These are phyloP conservation scores for Beverwykella pulmonaria DNA, from an alignment of 495 filamentous ascomycete species.

Conservation along the genomic window DNA sequence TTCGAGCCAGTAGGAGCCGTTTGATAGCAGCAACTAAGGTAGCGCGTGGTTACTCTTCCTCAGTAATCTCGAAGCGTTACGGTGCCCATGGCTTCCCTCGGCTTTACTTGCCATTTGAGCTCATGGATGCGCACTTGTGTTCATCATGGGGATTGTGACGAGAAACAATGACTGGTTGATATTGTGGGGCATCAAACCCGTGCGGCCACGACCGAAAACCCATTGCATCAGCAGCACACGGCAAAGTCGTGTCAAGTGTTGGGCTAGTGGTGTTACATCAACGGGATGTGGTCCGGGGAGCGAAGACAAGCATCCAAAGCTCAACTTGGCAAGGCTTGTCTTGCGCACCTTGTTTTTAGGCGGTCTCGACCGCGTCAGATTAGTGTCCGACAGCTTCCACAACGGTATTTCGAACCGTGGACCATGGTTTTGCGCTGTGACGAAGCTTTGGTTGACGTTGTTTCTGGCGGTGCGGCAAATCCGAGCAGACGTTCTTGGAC, in stretches of 20 bases:
- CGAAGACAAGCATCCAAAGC: constrained; percentile 8
- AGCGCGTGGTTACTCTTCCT: not conserved
- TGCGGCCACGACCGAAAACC: not conserved
- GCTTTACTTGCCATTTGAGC: too few relatives aligned
- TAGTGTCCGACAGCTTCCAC: not conserved
- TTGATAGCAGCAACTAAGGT: not conserved
- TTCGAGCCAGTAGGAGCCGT: not conserved
- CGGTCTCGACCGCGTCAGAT: not conserved
- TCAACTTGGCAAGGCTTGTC: not conserved
- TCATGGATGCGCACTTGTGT: too few relatives aligned
- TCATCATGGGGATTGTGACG: too few relatives aligned
- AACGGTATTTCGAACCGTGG: not conserved
- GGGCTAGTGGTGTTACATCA: not conserved
- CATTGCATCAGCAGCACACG: not conserved
- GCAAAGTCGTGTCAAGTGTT: not conserved
- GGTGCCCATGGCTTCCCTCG: not conserved
- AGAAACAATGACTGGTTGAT: too few relatives aligned
- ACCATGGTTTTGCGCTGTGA: not conserved
- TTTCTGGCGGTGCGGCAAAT: not conserved
- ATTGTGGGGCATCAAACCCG: not conserved
- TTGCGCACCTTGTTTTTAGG: not conserved
- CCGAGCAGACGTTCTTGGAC: not conserved
- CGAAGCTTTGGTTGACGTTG: not conserved
- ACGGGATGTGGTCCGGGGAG: not conserved
- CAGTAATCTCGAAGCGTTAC: not conserved